phyloP scores from a whole-genome alignment of 202 grass and related monocot species.

The Musa balbisiana region DNA sequence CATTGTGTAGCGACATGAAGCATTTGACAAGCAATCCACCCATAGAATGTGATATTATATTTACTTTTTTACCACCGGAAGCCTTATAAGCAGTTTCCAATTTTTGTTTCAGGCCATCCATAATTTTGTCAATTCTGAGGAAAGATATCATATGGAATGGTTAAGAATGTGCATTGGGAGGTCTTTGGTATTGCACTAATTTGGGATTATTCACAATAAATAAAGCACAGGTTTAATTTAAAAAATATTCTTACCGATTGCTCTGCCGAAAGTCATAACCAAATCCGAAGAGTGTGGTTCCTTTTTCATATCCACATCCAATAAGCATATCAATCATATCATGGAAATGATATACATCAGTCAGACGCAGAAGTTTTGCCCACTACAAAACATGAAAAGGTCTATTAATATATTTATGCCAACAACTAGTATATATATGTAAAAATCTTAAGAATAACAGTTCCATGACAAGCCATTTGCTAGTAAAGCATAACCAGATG shows the following conservation, averaged over 20 bases:
- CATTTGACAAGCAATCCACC: constrained; percentile 86
- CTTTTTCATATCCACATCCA: constrained; percentile 74
- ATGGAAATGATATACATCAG: constrained; percentile 87
- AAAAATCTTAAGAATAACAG: neutral
- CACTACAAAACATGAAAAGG: constrained; percentile 32
- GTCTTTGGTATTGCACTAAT: neutral
- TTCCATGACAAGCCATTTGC: neutral
- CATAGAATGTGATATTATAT: constrained; percentile 97
- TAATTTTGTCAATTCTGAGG: constrained; percentile 72
- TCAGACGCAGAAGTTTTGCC: constrained; percentile 47
- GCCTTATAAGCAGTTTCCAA: constrained; percentile 83
- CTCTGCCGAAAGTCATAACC: constrained; percentile 93
- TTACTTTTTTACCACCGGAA: constrained; percentile 78
- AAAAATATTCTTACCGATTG: constrained; percentile 47
- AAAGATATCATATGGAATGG: constrained; percentile 29
- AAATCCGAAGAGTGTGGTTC: constrained; percentile 76
- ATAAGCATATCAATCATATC: constrained; percentile 92
- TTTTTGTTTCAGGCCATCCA: constrained; percentile 77
- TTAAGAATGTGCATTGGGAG: neutral
- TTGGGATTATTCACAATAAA: neutral
- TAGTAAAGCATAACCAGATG: too few relatives aligned
- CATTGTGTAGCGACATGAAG: constrained; percentile 78
- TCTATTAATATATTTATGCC: neutral
- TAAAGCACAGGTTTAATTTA: neutral
- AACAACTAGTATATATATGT: neutral